These are phyloP conservation scores for Geranomyces michiganensis DNA, from an alignment of 192 early-diverging fungal species.

Conservation along the genomic window DNA sequence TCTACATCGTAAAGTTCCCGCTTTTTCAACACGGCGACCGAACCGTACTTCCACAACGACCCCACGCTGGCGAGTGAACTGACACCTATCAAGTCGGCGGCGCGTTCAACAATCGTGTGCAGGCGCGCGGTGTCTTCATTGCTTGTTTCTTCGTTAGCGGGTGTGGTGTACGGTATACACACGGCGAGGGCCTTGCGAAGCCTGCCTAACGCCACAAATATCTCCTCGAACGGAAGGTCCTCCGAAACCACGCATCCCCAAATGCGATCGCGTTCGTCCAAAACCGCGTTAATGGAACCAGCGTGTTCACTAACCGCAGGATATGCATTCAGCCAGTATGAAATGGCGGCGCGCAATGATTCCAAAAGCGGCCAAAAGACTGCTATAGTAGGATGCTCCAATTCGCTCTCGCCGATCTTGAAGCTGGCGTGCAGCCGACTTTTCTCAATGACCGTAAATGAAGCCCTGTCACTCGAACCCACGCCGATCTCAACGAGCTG, in stretches of 20 bases:
- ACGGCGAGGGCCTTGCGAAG: constrained; percentile 19
- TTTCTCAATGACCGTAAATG: constrained; percentile 33
- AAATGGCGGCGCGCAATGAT: constrained; percentile 21
- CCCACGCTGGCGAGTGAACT: constrained; percentile 20
- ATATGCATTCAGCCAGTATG: background rate
- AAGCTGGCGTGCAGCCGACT: constrained; percentile 45
- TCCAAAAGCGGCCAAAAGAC: constrained; percentile 53
- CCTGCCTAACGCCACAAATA: constrained; percentile 50
- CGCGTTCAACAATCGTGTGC: background rate
- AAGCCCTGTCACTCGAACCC: background rate
- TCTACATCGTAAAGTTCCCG: constrained; percentile 12
- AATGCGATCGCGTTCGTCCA: constrained; percentile 58
- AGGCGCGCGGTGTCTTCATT: constrained; percentile 11
- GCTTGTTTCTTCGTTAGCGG: background rate
- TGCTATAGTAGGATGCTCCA: constrained; percentile 47
- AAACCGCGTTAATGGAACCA: constrained; percentile 41
- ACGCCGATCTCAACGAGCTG: background rate
- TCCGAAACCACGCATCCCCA: constrained; percentile 47
- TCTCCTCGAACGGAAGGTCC: constrained; percentile 55
- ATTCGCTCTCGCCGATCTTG: constrained; percentile 44
- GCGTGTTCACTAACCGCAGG: constrained; percentile 28
- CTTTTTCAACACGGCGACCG: constrained; percentile 18
- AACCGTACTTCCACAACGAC: constrained; percentile 34
- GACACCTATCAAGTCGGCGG: constrained; percentile 2
- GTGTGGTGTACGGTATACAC: background rate